phyloP scores from a whole-genome alignment of 2,329 filamentous ascomycete genomes.

The Keithomyces neogunnii region DNA sequence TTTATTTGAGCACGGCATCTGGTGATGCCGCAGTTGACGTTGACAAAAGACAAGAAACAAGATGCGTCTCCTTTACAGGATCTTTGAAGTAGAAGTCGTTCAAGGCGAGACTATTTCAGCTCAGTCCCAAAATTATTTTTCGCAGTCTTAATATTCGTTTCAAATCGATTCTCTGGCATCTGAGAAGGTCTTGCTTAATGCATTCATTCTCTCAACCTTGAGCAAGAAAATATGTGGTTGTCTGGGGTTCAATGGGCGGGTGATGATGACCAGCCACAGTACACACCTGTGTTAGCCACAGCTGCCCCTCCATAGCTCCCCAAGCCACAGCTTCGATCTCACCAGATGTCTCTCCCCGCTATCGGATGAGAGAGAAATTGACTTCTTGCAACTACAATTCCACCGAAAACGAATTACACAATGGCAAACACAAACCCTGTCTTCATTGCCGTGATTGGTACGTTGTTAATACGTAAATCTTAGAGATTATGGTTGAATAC shows the following conservation, averaged over 20 bases:
- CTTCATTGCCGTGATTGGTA: slow-evolving; percentile 45
- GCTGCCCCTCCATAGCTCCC: slow-evolving; percentile 5
- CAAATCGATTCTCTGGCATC: background rate
- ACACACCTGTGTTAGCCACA: slow-evolving; percentile 3
- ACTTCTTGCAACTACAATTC: slow-evolving; percentile 12
- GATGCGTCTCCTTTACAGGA: too few relatives aligned
- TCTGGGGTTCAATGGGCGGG: too few relatives aligned
- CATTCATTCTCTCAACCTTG: background rate
- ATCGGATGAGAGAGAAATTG: slow-evolving; percentile 24
- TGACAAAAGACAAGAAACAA: too few relatives aligned
- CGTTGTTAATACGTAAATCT: slow-evolving; percentile 1
- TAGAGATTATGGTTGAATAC: background rate
- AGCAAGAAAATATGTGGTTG: background rate
- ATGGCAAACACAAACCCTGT: slow-evolving; percentile 41
- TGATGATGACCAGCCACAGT: background rate
- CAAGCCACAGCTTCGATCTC: background rate
- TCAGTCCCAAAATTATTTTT: too few relatives aligned
- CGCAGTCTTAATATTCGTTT: too few relatives aligned
- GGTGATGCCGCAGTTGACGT: too few relatives aligned
- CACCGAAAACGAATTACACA: slow-evolving; percentile 9
- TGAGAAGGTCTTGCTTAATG: background rate
- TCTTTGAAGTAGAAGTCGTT: background rate
- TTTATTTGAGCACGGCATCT: too few relatives aligned
- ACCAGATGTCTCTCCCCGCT: slow-evolving; percentile 19
- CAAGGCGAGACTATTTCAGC: too few relatives aligned